These are phyloP conservation scores for Vitis labrusca DNA, from an alignment of 164 flowering plant species.

Conservation along the genomic window DNA sequence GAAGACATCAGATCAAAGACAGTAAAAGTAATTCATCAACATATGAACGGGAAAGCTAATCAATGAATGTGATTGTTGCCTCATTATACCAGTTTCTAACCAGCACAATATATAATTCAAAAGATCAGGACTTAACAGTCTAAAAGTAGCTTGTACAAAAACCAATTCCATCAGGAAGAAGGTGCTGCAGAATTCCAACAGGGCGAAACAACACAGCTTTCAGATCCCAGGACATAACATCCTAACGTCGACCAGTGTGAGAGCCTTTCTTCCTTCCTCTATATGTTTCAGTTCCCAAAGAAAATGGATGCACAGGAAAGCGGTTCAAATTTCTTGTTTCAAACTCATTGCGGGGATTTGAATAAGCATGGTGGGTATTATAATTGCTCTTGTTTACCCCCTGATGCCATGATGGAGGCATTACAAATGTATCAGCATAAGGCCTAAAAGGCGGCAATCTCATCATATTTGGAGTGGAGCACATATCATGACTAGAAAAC, in stretches of 20 bases:
- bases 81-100: background rate
- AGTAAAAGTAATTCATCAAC: background rate
- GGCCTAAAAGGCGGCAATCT: slow-evolving; percentile 7
- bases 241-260: slow-evolving; percentile 23
- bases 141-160: background rate
- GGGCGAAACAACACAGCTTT: slow-evolving; percentile 16
- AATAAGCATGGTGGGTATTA: background rate
- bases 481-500: slow-evolving; percentile 4
- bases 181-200: slow-evolving; percentile 32
- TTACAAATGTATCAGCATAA: background rate
- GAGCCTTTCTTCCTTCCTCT: background rate
- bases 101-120: background rate
- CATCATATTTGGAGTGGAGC: slow-evolving; percentile 17
- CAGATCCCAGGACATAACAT: slow-evolving; percentile 17
- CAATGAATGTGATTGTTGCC: slow-evolving; percentile 14
- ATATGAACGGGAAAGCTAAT: background rate
- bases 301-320: slow-evolving; percentile 3
- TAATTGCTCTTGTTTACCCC: background rate
- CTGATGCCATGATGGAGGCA: slow-evolving; percentile 2
- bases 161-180: background rate
- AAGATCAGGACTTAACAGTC: background rate
- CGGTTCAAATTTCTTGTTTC: slow-evolving; percentile 10
- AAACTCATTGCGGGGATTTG: slow-evolving; percentile 3
- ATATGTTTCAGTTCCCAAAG: background rate
- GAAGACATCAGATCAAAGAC: too few species aligned